Conservation (phyloP, 2,329 filamentous ascomycete species). For the Pyricularia pennisetigena region DNA sequence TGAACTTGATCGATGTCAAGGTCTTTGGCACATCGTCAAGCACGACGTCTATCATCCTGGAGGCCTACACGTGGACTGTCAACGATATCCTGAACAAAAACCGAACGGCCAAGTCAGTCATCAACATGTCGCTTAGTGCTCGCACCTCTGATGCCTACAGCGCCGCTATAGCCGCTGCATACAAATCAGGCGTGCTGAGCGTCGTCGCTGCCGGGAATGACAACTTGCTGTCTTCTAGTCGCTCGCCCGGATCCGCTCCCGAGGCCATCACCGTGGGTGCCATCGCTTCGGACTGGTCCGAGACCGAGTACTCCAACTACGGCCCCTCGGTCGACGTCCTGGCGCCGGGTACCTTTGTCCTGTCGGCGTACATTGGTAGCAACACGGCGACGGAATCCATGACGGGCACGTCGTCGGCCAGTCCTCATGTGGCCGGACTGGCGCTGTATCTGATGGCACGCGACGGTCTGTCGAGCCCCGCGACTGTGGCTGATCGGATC, state of each 20-base stretch:
- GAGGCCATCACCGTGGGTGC: constrained; percentile 32
- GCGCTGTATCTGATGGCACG: constrained; percentile 35
- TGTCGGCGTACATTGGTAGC: constrained; percentile 33
- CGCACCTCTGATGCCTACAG: constrained; percentile 20
- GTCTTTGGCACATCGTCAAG: constrained; percentile 12
- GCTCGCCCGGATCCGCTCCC: constrained; percentile 24
- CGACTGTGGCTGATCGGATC: constrained; percentile 6
- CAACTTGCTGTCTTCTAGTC: constrained; percentile 16
- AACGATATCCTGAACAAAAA: constrained; percentile 17
- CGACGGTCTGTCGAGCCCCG: constrained; percentile 21
- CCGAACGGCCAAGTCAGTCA: constrained; percentile 39
- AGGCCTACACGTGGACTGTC: constrained; percentile 15
- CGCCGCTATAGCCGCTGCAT: constrained; percentile 23
- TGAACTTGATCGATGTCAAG: constrained; percentile 21
- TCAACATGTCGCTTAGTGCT: constrained; percentile 38
- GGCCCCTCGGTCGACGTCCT: constrained; percentile 32
- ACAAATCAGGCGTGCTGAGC: constrained; percentile 23
- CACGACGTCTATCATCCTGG: constrained; percentile 10
- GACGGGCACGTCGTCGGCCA: constrained; percentile 36
- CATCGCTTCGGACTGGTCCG: constrained; percentile 19
- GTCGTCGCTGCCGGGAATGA: constrained; percentile 31
- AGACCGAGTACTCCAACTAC: constrained; percentile 34
- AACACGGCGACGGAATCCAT: constrained; percentile 16
- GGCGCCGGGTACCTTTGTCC: constrained; percentile 30
- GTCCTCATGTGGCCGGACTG: constrained; percentile 30